These are phyloP conservation scores for Adansonia madagascariensis DNA, from an alignment of 441 rosid species.

Conservation along the genomic window DNA sequence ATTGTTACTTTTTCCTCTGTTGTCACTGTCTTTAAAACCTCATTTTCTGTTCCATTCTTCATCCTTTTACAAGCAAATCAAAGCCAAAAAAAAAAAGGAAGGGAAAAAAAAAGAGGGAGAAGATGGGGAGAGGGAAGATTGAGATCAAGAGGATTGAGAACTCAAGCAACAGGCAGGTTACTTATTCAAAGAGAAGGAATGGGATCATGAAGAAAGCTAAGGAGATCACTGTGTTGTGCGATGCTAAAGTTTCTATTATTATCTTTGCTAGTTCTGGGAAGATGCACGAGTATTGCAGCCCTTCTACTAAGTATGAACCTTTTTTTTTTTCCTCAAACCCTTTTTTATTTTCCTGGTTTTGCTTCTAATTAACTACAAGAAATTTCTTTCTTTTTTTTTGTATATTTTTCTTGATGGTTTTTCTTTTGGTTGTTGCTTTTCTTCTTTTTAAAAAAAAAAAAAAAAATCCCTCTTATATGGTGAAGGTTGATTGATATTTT, in stretches of 20 bases:
- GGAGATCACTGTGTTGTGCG: neutral
- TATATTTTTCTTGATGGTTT: neutral
- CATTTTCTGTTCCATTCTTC: too few relatives aligned
- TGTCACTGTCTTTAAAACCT: too few relatives aligned
- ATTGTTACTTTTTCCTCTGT: too few relatives aligned
- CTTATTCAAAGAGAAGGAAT: neutral
- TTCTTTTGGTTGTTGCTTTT: neutral
- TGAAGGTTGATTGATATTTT: conserved; percentile 66
- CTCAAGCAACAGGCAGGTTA: neutral
- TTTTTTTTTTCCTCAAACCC: neutral
- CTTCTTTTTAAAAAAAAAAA: too few relatives aligned
- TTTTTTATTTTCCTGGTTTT: neutral
- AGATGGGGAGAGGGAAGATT: neutral
- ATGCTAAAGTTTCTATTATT: neutral
- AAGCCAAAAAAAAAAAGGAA: too few relatives aligned
- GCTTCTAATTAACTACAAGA: neutral
- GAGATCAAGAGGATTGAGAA: neutral
- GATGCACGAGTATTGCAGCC: neutral
- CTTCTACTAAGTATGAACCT: neutral
- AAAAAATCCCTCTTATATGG: neutral
- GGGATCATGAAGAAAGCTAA: conserved; percentile 12
- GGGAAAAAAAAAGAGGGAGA: too few relatives aligned
- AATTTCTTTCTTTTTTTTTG: too few relatives aligned
- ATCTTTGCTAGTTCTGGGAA: conserved; percentile 2
- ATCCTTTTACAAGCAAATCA: too few relatives aligned